Evolutionary conservation across 345 rosid genomes (phyloP).

Genomic region (Hevea brasiliensis): DNA sequence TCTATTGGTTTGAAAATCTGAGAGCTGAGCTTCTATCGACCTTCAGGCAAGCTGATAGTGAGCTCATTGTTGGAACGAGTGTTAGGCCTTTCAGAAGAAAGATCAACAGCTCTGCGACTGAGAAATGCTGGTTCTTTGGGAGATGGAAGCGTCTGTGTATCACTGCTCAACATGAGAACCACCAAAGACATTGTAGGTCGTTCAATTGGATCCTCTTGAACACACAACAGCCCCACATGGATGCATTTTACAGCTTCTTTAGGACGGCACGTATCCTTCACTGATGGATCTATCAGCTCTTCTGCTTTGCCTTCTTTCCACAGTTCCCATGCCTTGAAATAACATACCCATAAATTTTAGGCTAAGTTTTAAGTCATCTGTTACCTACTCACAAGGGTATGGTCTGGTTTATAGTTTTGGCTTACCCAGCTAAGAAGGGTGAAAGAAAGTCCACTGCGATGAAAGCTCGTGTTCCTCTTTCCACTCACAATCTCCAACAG

Average conservation of each 20-base stretch:
- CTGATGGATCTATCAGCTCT: conserved; percentile 6
- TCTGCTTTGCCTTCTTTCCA: conserved; percentile 11
- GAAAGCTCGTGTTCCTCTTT: conserved; percentile 10
- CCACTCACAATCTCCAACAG: conserved; percentile 14
- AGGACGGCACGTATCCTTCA: neutral
- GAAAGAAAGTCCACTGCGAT: conserved; percentile 5
- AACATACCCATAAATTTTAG: neutral
- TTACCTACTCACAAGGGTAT: no score
- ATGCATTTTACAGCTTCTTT: conserved; percentile 10
- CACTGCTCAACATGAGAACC: conserved; percentile 2
- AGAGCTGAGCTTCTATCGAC: neutral
- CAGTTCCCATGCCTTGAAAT: conserved; percentile 4
- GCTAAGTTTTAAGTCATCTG: no score
- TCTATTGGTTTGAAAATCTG: no score
- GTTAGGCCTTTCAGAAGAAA: neutral
- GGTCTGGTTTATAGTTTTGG: neutral
- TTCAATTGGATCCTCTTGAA: conserved; percentile 11
- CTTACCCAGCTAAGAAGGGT: conserved; percentile 9
- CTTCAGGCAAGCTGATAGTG: neutral
- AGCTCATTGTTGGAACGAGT: conserved; percentile 7
- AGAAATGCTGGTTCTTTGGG: conserved; percentile 11
- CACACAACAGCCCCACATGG: conserved; percentile 11
- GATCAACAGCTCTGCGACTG: neutral
- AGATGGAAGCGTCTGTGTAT: neutral
- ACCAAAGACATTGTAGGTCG: conserved; percentile 17